These are phyloP conservation scores for Apiospora sp. DNA, from an alignment of 2,329 filamentous ascomycete genomes.

Conservation along the genomic window DNA sequence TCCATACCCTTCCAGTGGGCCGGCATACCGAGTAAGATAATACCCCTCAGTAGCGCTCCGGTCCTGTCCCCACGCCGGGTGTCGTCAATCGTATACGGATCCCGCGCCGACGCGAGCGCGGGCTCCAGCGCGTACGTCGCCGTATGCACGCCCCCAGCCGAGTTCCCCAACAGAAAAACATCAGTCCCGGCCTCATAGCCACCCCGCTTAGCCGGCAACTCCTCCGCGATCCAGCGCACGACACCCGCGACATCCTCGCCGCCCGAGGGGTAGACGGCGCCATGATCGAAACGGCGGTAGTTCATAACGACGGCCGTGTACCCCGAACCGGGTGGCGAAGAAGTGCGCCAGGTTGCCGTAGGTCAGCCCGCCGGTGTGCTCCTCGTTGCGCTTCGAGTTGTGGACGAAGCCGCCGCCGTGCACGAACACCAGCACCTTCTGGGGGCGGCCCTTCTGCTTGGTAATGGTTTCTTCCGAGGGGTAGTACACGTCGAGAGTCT, in stretches of 20 bases:
- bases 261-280: constrained; percentile 49
- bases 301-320: constrained; percentile 47
- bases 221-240: constrained; percentile 44
- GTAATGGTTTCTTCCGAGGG: constrained; percentile 21
- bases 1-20: constrained; percentile 35
- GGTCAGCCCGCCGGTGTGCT: constrained; percentile 37
- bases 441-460: constrained; percentile 28
- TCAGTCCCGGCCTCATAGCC: constrained; percentile 40
- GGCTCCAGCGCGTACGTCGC: constrained; percentile 45
- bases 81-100: constrained; percentile 24
- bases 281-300: constrained; percentile 48
- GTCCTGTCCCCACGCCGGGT: constrained; percentile 25
- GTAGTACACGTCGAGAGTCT: constrained; percentile 49
- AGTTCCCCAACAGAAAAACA: constrained; percentile 49
- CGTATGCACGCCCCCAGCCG: constrained; percentile 49
- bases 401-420: constrained; percentile 45
- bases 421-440: constrained; percentile 41
- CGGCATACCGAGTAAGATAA: constrained; percentile 36
- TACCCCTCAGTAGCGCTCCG: constrained; percentile 31
- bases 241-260: constrained; percentile 48
- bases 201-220: constrained; percentile 32
- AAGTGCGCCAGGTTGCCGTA: constrained; percentile 49
- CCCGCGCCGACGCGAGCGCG: constrained; percentile 33
- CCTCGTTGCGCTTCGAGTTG: constrained; percentile 43
- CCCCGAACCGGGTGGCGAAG: constrained; percentile 46